Conservation (phyloP, 345 rosid genomes). For the Brassica incana region DNA sequence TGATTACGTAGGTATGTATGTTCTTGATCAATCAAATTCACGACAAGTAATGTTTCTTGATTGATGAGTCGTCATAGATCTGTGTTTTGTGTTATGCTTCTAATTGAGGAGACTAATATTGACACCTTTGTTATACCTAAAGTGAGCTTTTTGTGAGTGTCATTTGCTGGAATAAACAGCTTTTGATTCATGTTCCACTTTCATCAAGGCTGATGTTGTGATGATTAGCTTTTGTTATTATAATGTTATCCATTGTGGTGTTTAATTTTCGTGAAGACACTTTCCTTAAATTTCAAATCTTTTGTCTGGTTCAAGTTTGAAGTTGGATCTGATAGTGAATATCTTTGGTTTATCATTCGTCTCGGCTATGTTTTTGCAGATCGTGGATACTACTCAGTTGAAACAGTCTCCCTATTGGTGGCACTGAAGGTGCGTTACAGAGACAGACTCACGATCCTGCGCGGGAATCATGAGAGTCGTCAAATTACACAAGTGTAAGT, state of each 20-base stretch:
- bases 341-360: background rate
- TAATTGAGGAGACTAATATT: background rate
- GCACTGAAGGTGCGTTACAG: conserved; percentile 44
- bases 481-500: conserved; percentile 45
- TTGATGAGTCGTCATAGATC: background rate
- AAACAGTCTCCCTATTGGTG: conserved; percentile 42
- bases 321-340: conserved; percentile 6
- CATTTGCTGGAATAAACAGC: background rate
- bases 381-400: conserved; percentile 45
- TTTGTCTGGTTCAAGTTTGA: background rate
- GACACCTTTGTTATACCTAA: background rate
- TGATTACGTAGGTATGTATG: conserved; percentile 84
- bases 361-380: conserved; percentile 36
- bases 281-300: background rate
- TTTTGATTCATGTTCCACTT: background rate
- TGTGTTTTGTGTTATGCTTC: background rate
- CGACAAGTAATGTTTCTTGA: background rate
- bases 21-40: conserved; percentile 1
- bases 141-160: conserved; percentile 1
- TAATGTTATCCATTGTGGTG: background rate
- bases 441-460: conserved; percentile 40
- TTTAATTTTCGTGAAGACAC: background rate
- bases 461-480: conserved; percentile 48
- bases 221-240: conserved; percentile 1
- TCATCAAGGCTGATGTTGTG: background rate